Evolutionary conservation across 2,329 filamentous ascomycete species (phyloP).

Genomic region (Ceratocystis diversiconidia): DNA sequence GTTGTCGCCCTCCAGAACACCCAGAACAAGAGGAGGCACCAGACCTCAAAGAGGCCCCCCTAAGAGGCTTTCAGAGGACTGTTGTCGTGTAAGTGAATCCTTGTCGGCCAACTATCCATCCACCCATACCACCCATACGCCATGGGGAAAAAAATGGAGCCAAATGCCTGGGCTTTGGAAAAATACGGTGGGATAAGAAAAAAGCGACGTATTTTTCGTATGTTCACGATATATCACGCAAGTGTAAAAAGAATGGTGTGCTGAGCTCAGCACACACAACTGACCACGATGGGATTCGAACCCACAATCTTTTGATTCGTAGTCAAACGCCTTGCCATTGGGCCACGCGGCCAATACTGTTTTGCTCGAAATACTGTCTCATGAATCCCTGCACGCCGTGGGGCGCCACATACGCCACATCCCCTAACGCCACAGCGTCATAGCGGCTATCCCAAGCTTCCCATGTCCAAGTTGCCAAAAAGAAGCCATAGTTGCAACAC

Average conservation of each 20-base stretch:
- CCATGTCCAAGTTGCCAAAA: neutral
- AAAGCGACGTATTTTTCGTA: neutral
- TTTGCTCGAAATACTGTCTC: neutral
- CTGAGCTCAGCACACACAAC: neutral
- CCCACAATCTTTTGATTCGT: slow-evolving; percentile 17
- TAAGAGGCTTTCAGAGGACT: too few species aligned
- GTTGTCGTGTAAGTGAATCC: neutral
- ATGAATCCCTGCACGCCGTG: neutral
- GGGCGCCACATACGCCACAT: neutral
- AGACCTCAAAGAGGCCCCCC: too few species aligned
- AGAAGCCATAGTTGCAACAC: slow-evolving; percentile 15
- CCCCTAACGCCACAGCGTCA: slow-evolving; percentile 10
- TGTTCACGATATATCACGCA: neutral
- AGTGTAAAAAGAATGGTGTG: neutral
- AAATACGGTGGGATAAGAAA: too few species aligned
- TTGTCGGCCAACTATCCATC: neutral
- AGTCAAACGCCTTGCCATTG: slow-evolving; percentile 17
- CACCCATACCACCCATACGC: neutral
- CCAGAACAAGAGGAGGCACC: too few species aligned
- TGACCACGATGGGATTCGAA: slow-evolving; percentile 17
- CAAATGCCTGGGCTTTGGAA: neutral
- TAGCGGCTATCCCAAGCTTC: neutral
- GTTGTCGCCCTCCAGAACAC: too few species aligned
- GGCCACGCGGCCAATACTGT: slow-evolving; percentile 11
- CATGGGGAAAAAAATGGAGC: neutral